Base-by-base conservation (phyloP, 176 grass and related monocot species). In the Miscanthus lutarioriparius region DNA sequence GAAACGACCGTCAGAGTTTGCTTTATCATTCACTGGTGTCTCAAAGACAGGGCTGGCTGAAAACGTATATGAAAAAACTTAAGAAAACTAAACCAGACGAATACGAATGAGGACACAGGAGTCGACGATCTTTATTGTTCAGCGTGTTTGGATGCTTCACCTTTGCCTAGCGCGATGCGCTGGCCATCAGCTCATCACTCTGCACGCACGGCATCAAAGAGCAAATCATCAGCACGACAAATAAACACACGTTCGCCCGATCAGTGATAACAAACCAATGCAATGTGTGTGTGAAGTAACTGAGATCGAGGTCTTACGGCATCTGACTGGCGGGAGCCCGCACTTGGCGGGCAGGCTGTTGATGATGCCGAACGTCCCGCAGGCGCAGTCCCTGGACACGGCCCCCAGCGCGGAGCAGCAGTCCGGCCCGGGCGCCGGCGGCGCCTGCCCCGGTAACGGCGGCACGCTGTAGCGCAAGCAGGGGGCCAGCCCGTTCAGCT, bases 301-400 rank as follows among this genome's bases (percentile, higher is more conserved):
- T 51, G 49, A 53, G 49, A 19, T 51, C 39, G 44, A 8, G 56
- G 3, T 7, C 87, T 92, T 90, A 91, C 93, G 75, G 87, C 94
- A 93, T 17, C 45, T 75, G 80, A 91, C 78, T 39, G 72, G 44
- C 53, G 68, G 45, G 62, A 96, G 91, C 39, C 86, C 88, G 41
- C 94, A 96, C 81, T 93, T 93, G 70, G 89, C 71, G 2, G 94
- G 91, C 63, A 93, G 88, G 91, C 89, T 96, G 63, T 83, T 91
- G 81, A 96, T 93, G 83, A 96, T 91, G 37, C 76, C 37, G 72
- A 96, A 74, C 28, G 94, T 82, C 44, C 62, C 70, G 73, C 94
- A 96, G 53, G 86, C 91, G 80, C 94, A 96, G 66, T 91, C 83
- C 61, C 35, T 77, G 56, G 85, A 44, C 33, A 93, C 84, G 51